Base-by-base conservation (phyloP, 495 filamentous ascomycete species). In the Acidiella bohemica region DNA sequence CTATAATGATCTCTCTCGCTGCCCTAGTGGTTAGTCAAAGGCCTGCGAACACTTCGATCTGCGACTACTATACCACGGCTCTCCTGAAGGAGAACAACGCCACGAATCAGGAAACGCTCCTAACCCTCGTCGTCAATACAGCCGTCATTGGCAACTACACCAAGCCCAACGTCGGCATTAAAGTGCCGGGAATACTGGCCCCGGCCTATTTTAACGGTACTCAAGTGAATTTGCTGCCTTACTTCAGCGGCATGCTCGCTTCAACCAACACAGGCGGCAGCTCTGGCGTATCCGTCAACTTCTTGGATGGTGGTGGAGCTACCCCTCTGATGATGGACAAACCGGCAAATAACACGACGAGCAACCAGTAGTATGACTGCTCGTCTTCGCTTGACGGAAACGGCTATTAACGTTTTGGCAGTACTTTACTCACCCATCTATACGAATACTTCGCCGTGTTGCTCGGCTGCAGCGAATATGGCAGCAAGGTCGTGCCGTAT, bases 71-170 rank as follows among this genome's bases (percentile, higher is more conserved):
- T 52, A 70, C 67, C 28, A 70, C 60, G 11, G 60, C 61, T 6
- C 49, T 75, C 6, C 59, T 72, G 39, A 64, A 59, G 45, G 54
- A 65, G 31, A 73, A 71, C 57, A 73, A 64, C 22, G 66, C 68
- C 13, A 64, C 59, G 21, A 72, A 70, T 46, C 69, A 73, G 49
- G 50, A 54, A 29, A 64, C 58, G 1, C 57, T 75, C 18, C 39
- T 73, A 36, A 71, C 67, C 5, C 57, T 69, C 13, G 47, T 73
- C 21, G 67, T 75, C 41, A 72, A 71, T 46, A 73, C 67, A 12
- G 71, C 61, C 3, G 66, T 72, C 41, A 67, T 71, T 41, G 71
- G 71, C 16, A 71, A 71, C 54, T 70, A 69, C 53, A 72, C 64
- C 4, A 48, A 49, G 36, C 61, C 65, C 13, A 70, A 67, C 36